Evolutionary conservation across 31 red algal species (phyloP).

Genomic region (Bonnemaisonia californica): DNA sequence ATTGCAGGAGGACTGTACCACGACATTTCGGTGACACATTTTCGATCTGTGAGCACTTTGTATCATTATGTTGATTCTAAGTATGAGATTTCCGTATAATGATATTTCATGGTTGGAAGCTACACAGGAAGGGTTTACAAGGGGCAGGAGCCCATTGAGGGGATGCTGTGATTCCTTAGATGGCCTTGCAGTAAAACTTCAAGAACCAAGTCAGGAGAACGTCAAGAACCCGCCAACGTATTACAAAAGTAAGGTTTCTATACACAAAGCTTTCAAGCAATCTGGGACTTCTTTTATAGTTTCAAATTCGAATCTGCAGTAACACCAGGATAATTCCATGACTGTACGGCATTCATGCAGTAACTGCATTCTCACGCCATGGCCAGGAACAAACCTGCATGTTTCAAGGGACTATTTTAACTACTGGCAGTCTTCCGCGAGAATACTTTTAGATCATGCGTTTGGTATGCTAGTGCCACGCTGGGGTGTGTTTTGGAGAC

Average conservation of each 20-base stretch:
- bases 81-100: too few relatives aligned
- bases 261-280: not conserved
- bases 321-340: not conserved
- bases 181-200: not conserved
- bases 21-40: too few relatives aligned
- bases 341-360: not conserved
- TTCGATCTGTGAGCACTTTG: too few relatives aligned
- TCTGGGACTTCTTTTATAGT: not conserved
- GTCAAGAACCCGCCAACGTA: not conserved
- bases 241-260: not conserved
- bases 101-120: too few relatives aligned
- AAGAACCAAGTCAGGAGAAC: not conserved
- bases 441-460: not conserved
- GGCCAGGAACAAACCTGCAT: not conserved
- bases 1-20: too few relatives aligned
- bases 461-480: not conserved
- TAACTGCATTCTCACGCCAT: not conserved
- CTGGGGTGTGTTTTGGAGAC: slow-evolving; percentile 19
- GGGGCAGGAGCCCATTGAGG: not conserved
- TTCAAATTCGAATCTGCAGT: not conserved
- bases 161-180: not conserved
- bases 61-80: too few relatives aligned
- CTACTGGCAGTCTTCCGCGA: slow-evolving; percentile 8
- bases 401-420: slow-evolving; percentile 5
- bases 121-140: slow-evolving; percentile 6